Base-by-base conservation (phyloP, 139 green algal genomes). In the Chlamydomonas sphaeroides region DNA sequence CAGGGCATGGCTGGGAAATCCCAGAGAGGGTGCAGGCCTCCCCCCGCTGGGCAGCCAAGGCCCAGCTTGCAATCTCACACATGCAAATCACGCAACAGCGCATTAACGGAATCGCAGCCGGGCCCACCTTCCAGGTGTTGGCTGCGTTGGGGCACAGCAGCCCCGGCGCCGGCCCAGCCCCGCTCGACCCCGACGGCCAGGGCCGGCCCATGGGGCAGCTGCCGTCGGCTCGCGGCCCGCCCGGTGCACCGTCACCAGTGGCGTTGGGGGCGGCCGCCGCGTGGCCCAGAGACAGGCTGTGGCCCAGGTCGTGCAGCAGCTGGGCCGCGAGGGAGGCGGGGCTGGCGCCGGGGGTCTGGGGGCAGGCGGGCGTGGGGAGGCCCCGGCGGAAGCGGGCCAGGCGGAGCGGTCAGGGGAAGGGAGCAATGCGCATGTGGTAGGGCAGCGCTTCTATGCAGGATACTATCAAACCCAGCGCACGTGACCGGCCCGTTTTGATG, bases 281-380 rank as follows among this genome's bases (percentile, higher is more conserved):
- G 57, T 80, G 72, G 1, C 28, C 35, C 28, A 80, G 25, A 35
- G 25, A 42, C 56, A 59, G 68, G 32, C 56, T 51, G 53, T 80
- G 72, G 18, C 56, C 72, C 35, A 80, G 53, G 35, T 80, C 72
- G 53, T 80, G 72, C 21, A 80, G 68, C 14, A 80, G 72, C 35
- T 68, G 72, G 1, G 72, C 49, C 23, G 39, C 38, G 26, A 80
- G 1, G 0, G 38, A 38, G 26, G 56, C 48, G 5, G 32, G 32
- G 4, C 56, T 59, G 56, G 23, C 53, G 72, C 38, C 38, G 56
- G 10, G 5, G 56, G 20, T 38, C 72, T 80, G 57, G 15, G n/a
- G 35, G 15, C n/a, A 18, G 61, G 61, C 5, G 61, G 63, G 63
- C 45, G 10, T 53, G 45, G 45, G 10, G 45, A 53, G 45, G 10